Evolutionary conservation across 306 rosid species (phyloP).

Genomic region (Quercus robur): DNA sequence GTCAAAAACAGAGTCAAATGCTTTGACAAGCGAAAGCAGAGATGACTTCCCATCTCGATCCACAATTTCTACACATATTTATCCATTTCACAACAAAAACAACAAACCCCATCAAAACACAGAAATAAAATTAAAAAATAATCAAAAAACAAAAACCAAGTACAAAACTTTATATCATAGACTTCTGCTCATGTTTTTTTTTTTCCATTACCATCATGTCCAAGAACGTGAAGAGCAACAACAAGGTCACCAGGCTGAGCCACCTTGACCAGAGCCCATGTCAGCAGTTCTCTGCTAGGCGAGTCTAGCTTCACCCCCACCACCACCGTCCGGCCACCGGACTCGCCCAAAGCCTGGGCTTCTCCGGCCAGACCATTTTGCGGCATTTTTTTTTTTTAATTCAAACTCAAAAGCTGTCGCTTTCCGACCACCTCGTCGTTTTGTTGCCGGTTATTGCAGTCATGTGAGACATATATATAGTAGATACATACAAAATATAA

Average conservation of each 20-base stretch:
- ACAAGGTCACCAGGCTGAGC: constrained; percentile 84
- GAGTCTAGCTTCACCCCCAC: constrained; percentile 86
- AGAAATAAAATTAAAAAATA: background rate
- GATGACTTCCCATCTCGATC: constrained; percentile 80
- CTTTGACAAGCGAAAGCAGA: constrained; percentile 79
- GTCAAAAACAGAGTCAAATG: constrained; percentile 92
- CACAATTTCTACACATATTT: constrained; percentile 50
- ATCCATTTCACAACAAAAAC: constrained; percentile 21
- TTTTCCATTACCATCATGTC: constrained; percentile 46
- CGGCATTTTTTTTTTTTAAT: constrained; percentile 30
- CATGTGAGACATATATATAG: background rate
- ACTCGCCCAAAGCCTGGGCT: constrained; percentile 18
- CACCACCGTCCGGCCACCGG: constrained; percentile 57
- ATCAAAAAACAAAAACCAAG: background rate
- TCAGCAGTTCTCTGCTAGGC: constrained; percentile 76
- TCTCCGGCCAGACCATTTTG: constrained; percentile 32
- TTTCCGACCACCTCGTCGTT: constrained; percentile 16
- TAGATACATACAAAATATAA: too few species aligned
- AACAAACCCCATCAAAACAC: constrained; percentile 14
- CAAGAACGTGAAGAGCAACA: constrained; percentile 87
- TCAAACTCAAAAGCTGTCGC: background rate
- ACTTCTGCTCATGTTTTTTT: background rate
- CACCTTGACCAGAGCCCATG: constrained; percentile 95
- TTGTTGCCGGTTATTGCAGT: constrained; percentile 23
- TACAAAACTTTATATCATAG: background rate